Evolutionary conservation across 345 rosid genomes (phyloP), one percentile per base, ranked within the genome.

Genomic region (Eucalyptus paniculata): DNA sequence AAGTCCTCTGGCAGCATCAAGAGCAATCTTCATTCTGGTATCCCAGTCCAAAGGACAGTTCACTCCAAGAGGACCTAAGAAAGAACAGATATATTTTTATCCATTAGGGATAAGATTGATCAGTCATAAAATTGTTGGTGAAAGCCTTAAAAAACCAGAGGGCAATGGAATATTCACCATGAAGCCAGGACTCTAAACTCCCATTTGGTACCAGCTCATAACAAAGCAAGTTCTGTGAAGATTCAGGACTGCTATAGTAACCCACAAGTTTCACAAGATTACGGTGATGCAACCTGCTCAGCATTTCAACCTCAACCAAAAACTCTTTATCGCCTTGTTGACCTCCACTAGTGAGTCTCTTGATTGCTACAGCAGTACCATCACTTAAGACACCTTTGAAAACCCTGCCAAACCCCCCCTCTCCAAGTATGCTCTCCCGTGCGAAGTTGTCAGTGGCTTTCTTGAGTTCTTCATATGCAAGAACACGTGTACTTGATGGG

Each of bases 151-250:
- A 34, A 72, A 88, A 21, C 81, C 50, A 88, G 45, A 88, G 82
- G 54, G 60, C 54, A 50, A 44, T 50, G 40, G 12, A 50, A 87
- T 56, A 83, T 81, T 92, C 94, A 98, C 99, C 99, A 91, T 98
- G 99, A 88, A 98, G 97, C 99, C 98, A 98, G 88, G 97, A 96
- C 93, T 98, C 99, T 47, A 98, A 93, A 91, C 99, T 98, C 90
- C 99, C 99, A 93, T 98, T 98, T 89, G 99, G 97, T 92, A 98
- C 97, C 88, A 98, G 99, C 91, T 98, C 99, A 89, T 98, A 98
- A 91, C 98, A 98, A 83, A 98, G 97, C 37, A 98, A 94, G 92
- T 98, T 95, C 87, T 98, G 98, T 56, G 98, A 96, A 93, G 99
- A 93, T 89, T 97, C 98, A 6, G 96, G 98, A 90, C 92, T 97